Conservation (phyloP, 2,329 filamentous ascomycete species). For the Chaetomiaceae sp. region DNA sequence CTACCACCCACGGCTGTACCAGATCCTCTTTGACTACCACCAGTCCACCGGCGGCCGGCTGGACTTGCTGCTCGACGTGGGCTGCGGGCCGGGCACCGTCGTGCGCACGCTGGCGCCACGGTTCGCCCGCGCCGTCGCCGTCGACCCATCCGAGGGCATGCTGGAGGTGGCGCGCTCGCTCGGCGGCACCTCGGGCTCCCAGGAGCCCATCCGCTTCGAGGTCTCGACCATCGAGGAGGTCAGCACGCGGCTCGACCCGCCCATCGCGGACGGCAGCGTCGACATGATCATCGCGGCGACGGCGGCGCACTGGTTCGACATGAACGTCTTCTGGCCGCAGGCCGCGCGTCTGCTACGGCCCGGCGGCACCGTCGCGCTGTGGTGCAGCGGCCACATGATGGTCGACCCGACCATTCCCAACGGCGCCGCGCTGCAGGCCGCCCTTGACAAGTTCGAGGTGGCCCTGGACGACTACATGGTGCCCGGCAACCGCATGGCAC, state of each 20-base stretch:
- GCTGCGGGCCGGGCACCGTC: conserved; percentile 1
- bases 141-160: conserved; percentile 5
- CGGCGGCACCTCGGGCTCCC: neutral
- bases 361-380: conserved; percentile 1
- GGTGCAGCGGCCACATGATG: neutral
- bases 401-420: neutral
- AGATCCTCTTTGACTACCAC: neutral
- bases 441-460: neutral
- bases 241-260: neutral
- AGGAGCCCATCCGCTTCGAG: neutral
- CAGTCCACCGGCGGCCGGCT: conserved; percentile 1
- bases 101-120: neutral
- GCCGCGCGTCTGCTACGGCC: neutral
- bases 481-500: neutral
- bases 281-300: neutral
- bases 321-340: neutral
- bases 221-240: neutral
- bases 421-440: neutral
- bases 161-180: neutral
- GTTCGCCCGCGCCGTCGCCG: neutral
- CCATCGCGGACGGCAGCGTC: neutral
- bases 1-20: conserved; percentile 10
- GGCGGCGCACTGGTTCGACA: conserved; percentile 4
- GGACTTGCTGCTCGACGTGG: neutral
- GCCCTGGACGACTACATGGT: neutral